Evolutionary conservation across 805 yeast genomes (phyloP).

Genomic region (Candida mattraensis): DNA sequence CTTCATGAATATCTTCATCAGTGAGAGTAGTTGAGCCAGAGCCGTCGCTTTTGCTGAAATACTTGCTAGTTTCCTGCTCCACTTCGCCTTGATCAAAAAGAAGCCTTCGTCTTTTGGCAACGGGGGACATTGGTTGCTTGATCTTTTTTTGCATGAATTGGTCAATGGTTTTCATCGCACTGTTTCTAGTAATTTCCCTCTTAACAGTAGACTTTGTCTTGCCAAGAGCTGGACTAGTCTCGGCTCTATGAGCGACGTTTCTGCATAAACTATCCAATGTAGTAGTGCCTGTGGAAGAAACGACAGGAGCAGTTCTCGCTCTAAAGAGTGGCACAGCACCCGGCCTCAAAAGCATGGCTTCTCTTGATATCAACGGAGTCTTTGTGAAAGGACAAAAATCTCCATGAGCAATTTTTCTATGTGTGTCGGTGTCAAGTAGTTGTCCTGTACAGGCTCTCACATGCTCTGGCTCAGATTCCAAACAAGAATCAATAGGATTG

Average conservation of each 20-base stretch:
- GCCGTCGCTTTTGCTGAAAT: slow-evolving; percentile 11
- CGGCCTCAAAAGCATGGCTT: slow-evolving; percentile 25
- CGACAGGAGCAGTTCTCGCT: neutral
- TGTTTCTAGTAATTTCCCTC: slow-evolving; percentile 10
- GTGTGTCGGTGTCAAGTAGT: slow-evolving; percentile 45
- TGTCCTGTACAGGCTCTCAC: slow-evolving; percentile 45
- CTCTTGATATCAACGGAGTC: slow-evolving; percentile 46
- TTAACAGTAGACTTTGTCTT: neutral
- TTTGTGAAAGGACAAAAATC: slow-evolving; percentile 64
- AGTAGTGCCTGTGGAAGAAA: too few species aligned
- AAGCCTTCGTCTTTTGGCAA: slow-evolving; percentile 28
- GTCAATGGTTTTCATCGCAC: slow-evolving; percentile 24
- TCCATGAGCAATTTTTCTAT: slow-evolving; percentile 61
- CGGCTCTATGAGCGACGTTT: too few species aligned
- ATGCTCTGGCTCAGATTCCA: slow-evolving; percentile 24
- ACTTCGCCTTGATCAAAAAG: slow-evolving; percentile 19
- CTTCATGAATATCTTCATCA: slow-evolving; percentile 12
- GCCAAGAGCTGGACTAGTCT: too few species aligned
- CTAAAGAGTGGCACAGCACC: neutral
- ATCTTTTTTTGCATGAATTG: slow-evolving; percentile 19
- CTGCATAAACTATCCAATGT: too few species aligned
- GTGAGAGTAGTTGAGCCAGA: slow-evolving; percentile 6
- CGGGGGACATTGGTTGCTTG: slow-evolving; percentile 19
- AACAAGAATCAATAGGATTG: slow-evolving; percentile 51
- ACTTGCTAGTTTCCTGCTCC: slow-evolving; percentile 17